Conservation (phyloP, 305 asterid genomes). For the Nicotiana rustica region DNA sequence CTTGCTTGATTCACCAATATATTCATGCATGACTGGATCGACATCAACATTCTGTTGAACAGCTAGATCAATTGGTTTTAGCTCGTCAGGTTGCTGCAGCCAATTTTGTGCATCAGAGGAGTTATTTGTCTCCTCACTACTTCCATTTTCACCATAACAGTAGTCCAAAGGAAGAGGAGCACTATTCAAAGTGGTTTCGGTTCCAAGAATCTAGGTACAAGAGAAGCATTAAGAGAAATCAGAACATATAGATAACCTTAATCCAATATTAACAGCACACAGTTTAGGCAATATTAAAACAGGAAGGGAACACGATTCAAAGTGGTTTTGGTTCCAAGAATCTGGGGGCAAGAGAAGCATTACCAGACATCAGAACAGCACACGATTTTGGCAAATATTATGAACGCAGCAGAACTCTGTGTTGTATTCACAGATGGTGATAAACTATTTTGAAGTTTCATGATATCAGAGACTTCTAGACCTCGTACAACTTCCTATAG, state of each 20-base stretch:
- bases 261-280: neutral
- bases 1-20: conserved; percentile 78
- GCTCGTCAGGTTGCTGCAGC: conserved; percentile 50
- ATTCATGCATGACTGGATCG: conserved; percentile 67
- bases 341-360: conserved; percentile 30
- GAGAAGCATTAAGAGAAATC: neutral
- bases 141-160: conserved; percentile 48
- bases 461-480: neutral
- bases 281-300: neutral
- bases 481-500: neutral
- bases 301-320: too few relatives aligned
- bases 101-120: conserved; percentile 42
- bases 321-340: conserved; percentile 26
- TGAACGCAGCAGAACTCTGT: neutral
- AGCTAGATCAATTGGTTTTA: conserved; percentile 45
- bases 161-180: conserved; percentile 50
- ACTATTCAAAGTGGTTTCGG: conserved; percentile 47
- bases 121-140: conserved; percentile 59
- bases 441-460: neutral
- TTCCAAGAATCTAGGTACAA: conserved; percentile 62
- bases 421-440: neutral
- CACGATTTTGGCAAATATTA: neutral
- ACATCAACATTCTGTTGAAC: conserved; percentile 44
- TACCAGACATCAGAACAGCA: conserved; percentile 16
- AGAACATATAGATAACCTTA: neutral